Evolutionary conservation across 2,329 filamentous ascomycete genomes (phyloP).

Genomic region (Phaeosphaeriaceae sp.): DNA sequence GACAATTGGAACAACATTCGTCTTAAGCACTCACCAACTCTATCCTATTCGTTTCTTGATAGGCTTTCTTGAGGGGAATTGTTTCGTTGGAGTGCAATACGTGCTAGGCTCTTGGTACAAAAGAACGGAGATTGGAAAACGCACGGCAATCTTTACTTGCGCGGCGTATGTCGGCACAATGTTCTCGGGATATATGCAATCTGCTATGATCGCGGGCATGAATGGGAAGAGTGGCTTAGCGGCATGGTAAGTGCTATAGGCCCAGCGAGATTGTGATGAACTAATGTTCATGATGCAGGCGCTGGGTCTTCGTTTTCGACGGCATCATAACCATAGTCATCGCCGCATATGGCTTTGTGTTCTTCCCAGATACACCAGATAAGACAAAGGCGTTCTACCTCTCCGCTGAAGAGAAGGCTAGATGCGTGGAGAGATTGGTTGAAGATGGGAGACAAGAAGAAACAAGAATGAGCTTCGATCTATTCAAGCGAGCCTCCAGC

Average conservation of each 20-base stretch:
- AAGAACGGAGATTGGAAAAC: slow-evolving; percentile 19
- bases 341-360: slow-evolving; percentile 10
- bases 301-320: slow-evolving; percentile 25
- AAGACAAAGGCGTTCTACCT: slow-evolving; percentile 10
- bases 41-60: slow-evolving; percentile 22
- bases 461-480: slow-evolving; percentile 41
- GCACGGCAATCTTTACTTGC: slow-evolving; percentile 22
- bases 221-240: slow-evolving; percentile 3
- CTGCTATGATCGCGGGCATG: slow-evolving; percentile 16
- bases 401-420: slow-evolving; percentile 9
- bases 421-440: slow-evolving; percentile 11
- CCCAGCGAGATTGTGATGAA: too few species aligned
- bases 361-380: slow-evolving; percentile 20
- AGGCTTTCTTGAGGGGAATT: slow-evolving; percentile 15
- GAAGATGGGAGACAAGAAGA: slow-evolving; percentile 13
- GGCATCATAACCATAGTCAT: slow-evolving; percentile 9
- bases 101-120: slow-evolving; percentile 27
- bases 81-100: slow-evolving; percentile 18
- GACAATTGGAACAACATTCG: slow-evolving; percentile 18
- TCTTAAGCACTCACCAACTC: slow-evolving; percentile 15
- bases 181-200: slow-evolving; percentile 23
- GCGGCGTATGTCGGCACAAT: slow-evolving; percentile 19
- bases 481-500: slow-evolving; percentile 50
- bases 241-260: slow-evolving; percentile 7
- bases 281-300: slow-evolving; percentile 9